Conservation (phyloP, 176 grass and related monocot genomes). For the Cenchrus fungigraminus region DNA sequence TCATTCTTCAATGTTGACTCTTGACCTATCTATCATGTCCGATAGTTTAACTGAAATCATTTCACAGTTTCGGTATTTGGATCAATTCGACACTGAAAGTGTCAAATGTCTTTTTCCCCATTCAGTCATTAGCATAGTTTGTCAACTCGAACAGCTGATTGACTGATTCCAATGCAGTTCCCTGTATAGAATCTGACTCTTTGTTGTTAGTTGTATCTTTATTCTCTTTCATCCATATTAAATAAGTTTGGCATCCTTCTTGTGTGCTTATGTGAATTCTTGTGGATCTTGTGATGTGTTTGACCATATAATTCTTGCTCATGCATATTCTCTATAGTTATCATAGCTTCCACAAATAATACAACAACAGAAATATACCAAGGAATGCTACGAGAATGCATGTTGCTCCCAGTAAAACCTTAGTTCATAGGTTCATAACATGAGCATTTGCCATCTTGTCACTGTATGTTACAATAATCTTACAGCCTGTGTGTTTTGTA, state of each 20-base stretch:
- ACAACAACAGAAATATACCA: neutral
- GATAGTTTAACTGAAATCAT: neutral
- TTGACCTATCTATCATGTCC: neutral
- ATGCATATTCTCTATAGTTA: neutral
- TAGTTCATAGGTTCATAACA: neutral
- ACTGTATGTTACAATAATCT: neutral
- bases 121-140: neutral
- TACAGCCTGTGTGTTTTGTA: neutral
- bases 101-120: neutral
- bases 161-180: neutral
- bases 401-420: slow-evolving; percentile 14
- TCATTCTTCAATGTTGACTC: neutral
- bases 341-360: neutral
- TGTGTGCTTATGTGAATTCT: neutral
- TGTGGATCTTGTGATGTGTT: neutral
- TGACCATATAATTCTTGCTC: neutral
- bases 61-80: neutral
- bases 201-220: neutral
- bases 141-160: neutral
- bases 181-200: neutral
- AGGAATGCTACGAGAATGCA: neutral
- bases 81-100: neutral
- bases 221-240: slow-evolving; percentile 4
- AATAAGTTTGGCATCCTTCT: neutral
- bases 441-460: slow-evolving; percentile 2